Conservation (phyloP, 1,284 basidiomycete species). For the Coriolopsis trogii region DNA sequence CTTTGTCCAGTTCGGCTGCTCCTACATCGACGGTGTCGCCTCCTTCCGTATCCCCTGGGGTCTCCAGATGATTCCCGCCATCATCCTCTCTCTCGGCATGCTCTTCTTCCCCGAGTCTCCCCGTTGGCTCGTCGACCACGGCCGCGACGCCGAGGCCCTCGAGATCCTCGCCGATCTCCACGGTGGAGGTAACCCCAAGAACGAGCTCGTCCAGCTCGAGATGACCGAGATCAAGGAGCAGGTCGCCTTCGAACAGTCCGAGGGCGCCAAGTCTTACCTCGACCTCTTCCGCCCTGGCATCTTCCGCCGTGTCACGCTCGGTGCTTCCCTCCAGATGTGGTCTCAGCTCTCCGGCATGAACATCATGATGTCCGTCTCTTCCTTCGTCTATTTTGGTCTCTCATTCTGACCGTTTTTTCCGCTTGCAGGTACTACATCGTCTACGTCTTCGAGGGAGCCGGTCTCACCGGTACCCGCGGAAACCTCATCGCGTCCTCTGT, state of each 20-base stretch:
- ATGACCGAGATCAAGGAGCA: constrained; percentile 80
- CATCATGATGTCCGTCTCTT: constrained; percentile 64
- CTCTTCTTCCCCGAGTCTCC: constrained; percentile 63
- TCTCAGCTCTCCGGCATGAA: constrained; percentile 49
- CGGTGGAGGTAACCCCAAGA: constrained; percentile 64
- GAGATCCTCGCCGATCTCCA: constrained; percentile 81
- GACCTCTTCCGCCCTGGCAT: constrained; percentile 62
- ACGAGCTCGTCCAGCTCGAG: constrained; percentile 77
- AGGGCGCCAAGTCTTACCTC: constrained; percentile 71
- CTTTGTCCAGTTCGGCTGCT: constrained; percentile 76
- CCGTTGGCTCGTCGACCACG: constrained; percentile 69
- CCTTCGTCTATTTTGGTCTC: neutral
- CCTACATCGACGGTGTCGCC: constrained; percentile 67
- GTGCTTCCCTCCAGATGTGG: constrained; percentile 50
- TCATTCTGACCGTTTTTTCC: neutral
- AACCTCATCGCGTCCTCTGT: constrained; percentile 79
- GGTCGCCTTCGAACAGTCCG: constrained; percentile 67
- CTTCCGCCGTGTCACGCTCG: constrained; percentile 46
- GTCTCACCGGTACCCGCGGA: constrained; percentile 67
- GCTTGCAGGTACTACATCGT: constrained; percentile 67
- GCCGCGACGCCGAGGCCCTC: constrained; percentile 69
- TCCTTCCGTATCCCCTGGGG: constrained; percentile 84
- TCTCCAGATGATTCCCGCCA: constrained; percentile 76
- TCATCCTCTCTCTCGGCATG: constrained; percentile 73
- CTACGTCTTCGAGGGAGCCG: constrained; percentile 78